Percentiles rank a stretch among this genome's conserved stretches.
phyloP scores from a whole-genome alignment of 208 protist species.

The Acanthamoeba rhysodes region DNA sequence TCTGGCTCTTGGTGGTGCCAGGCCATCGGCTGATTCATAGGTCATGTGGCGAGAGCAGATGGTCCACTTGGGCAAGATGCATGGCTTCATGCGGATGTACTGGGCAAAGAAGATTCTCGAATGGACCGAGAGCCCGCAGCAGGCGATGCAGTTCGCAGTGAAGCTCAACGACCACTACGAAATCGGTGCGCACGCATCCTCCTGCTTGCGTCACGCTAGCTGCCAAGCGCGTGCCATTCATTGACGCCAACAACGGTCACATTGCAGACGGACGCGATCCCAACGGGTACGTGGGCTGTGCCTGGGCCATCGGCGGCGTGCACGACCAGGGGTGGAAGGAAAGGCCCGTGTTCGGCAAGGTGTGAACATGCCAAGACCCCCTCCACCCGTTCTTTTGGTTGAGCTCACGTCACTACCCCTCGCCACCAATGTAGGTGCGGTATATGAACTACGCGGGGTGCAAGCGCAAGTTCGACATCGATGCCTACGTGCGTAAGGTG shows the following conservation, averaged over 20 bases:
- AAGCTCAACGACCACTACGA: slow-evolving; percentile 86
- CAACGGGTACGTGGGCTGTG: slow-evolving; percentile 84
- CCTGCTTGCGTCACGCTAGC: background rate
- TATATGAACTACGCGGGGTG: slow-evolving; percentile 88
- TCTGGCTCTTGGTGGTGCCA: background rate
- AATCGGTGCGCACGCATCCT: background rate
- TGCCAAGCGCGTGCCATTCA: background rate
- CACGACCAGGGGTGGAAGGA: slow-evolving; percentile 87
- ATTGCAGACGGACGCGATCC: slow-evolving; percentile 81
- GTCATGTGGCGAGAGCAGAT: slow-evolving; percentile 51
- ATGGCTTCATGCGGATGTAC: slow-evolving; percentile 89
- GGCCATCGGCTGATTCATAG: background rate
- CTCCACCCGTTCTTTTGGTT: background rate
- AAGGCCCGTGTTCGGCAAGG: slow-evolving; percentile 84
- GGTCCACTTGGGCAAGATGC: slow-evolving; percentile 86
- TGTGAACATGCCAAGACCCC: background rate
- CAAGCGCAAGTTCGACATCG: slow-evolving; percentile 87
- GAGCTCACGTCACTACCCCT: background rate
- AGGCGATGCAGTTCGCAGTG: slow-evolving; percentile 79
- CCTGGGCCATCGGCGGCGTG: slow-evolving; percentile 82
- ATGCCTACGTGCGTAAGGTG: slow-evolving; percentile 59
- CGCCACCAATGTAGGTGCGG: slow-evolving; percentile 45
- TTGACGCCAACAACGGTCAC: background rate
- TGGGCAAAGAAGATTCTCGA: slow-evolving; percentile 90
- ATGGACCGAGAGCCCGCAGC: slow-evolving; percentile 81